Conservation (phyloP, 176 grass and related monocot species). For the Areca catechu region DNA sequence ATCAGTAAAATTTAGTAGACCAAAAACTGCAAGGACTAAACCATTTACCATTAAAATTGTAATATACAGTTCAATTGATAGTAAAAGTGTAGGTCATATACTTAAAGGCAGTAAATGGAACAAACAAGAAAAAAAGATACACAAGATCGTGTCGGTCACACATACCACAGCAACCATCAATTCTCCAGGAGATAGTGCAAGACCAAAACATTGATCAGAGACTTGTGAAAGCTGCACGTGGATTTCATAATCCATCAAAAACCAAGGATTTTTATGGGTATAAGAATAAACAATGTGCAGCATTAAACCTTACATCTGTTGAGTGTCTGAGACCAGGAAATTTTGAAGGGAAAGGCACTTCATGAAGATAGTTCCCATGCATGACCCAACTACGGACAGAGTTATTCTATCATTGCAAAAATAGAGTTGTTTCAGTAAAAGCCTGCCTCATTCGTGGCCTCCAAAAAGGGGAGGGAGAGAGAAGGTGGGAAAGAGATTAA, state of each 20-base stretch:
- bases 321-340: slow-evolving; percentile 39
- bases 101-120: background rate
- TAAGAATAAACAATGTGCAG: slow-evolving; percentile 2
- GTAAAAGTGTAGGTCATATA: too few relatives aligned
- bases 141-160: background rate
- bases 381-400: slow-evolving; percentile 62
- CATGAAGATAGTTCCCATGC: slow-evolving; percentile 35
- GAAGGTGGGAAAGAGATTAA: too few relatives aligned
- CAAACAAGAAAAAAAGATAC: background rate
- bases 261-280: slow-evolving; percentile 11
- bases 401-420: slow-evolving; percentile 57
- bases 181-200: slow-evolving; percentile 69
- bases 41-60: too few relatives aligned
- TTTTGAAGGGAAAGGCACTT: slow-evolving; percentile 44
- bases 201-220: slow-evolving; percentile 72
- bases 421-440: background rate
- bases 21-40: too few relatives aligned
- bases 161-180: slow-evolving; percentile 80
- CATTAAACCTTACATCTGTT: slow-evolving; percentile 36
- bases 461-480: too few relatives aligned
- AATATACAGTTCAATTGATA: too few relatives aligned
- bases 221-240: slow-evolving; percentile 60
- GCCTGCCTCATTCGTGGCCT: too few relatives aligned
- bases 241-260: slow-evolving; percentile 27
- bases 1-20: too few relatives aligned